Conservation (phyloP, 805 yeast genomes). For the Nakazawaea sp. region DNA sequence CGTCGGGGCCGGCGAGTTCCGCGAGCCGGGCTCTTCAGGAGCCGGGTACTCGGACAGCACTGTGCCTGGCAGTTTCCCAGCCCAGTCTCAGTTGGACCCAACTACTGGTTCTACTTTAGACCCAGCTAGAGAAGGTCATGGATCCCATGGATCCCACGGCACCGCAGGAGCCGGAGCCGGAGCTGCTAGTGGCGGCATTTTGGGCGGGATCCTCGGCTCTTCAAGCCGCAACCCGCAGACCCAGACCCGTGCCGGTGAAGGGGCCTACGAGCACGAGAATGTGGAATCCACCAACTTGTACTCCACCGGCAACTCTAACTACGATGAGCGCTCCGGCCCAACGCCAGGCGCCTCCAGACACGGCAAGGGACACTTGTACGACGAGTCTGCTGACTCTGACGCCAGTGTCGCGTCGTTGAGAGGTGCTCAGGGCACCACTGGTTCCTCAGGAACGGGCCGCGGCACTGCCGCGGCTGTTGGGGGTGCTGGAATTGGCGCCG, state of each 20-base stretch:
- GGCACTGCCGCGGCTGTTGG: background rate
- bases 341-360: background rate
- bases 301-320: background rate
- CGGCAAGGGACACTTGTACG: background rate
- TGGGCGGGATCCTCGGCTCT: conserved; percentile 9
- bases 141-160: background rate
- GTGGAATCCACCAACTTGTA: background rate
- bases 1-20: background rate
- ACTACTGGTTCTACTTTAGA: background rate
- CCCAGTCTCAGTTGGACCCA: background rate
- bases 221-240: conserved; percentile 6
- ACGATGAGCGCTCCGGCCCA: background rate
- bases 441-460: background rate
- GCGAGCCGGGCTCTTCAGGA: too few species aligned
- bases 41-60: too few species aligned
- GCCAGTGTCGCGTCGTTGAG: conserved; percentile 8
- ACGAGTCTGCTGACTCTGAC: background rate
- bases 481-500: conserved; percentile 1
- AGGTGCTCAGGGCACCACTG: background rate
- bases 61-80: background rate
- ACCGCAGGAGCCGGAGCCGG: conserved; percentile 9
- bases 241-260: conserved; percentile 1
- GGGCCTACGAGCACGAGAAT: background rate
- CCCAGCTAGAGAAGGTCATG: background rate
- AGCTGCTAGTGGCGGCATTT: conserved; percentile 12